These are phyloP conservation scores for Coniochaeta prunicola DNA, from an alignment of 2,329 filamentous ascomycete species.

Conservation along the genomic window DNA sequence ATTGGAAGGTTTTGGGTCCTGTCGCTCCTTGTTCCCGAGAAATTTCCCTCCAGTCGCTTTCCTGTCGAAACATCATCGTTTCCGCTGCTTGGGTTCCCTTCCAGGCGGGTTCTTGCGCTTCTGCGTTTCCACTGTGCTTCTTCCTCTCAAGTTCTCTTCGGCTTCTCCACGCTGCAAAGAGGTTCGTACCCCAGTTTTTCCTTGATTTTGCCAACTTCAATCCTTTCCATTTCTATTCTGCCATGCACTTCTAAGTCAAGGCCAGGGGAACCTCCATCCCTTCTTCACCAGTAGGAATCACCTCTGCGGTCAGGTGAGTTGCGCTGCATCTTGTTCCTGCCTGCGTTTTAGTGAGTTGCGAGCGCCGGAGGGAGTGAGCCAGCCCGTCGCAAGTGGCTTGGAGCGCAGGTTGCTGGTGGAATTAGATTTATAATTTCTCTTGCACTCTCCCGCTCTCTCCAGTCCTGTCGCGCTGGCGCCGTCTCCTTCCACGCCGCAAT, in stretches of 20 bases:
- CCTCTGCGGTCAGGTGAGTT: not conserved
- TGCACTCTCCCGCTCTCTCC: not conserved
- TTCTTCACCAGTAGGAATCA: not conserved
- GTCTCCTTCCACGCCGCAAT: not conserved
- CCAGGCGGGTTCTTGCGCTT: not conserved
- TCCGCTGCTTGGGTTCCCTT: not conserved
- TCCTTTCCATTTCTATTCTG: not conserved
- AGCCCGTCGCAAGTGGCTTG: not conserved
- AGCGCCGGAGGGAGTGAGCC: not conserved
- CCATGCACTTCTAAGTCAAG: not conserved
- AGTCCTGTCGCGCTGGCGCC: not conserved
- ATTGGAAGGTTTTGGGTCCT: not conserved
- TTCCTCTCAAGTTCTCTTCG: not conserved
- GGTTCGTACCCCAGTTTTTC: constrained; percentile 1
- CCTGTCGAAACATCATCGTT: not conserved
- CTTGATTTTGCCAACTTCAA: not conserved
- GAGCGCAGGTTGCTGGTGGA: not conserved
- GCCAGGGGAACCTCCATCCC: not conserved
- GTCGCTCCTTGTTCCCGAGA: constrained; percentile 2
- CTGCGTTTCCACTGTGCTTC: not conserved
- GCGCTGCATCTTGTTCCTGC: not conserved
- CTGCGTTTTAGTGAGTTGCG: not conserved
- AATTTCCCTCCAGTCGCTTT: constrained; percentile 1
- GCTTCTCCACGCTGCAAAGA: not conserved
- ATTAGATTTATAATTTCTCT: not conserved